These are phyloP conservation scores for Trichoderma koningiopsis DNA, from an alignment of 2,329 filamentous ascomycete genomes.

Conservation along the genomic window DNA sequence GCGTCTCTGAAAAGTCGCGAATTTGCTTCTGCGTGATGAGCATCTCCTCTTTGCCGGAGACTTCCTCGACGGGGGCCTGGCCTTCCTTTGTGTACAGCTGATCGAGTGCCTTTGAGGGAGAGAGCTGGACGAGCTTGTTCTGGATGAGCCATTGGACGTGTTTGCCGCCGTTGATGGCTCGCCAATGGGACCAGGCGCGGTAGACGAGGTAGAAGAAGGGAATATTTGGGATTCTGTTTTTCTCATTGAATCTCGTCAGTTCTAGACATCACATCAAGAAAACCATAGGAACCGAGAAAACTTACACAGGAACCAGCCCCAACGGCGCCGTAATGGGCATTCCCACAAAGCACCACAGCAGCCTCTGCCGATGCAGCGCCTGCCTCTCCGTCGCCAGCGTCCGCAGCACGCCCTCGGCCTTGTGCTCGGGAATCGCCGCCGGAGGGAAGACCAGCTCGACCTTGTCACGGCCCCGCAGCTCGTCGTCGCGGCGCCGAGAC, in stretches of 20 bases:
- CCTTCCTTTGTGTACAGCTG: slow-evolving; percentile 65
- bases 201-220: slow-evolving; percentile 97
- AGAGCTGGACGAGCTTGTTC: slow-evolving; percentile 67
- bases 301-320: slow-evolving; percentile 82
- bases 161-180: slow-evolving; percentile 79
- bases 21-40: slow-evolving; percentile 57
- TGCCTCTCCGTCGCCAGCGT: slow-evolving; percentile 79
- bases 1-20: slow-evolving; percentile 58
- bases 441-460: slow-evolving; percentile 78
- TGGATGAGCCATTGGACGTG: slow-evolving; percentile 81
- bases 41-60: slow-evolving; percentile 38
- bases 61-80: slow-evolving; percentile 25
- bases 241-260: neutral
- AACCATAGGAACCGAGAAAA: neutral
- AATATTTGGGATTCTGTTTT: slow-evolving; percentile 77
- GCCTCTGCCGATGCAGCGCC: slow-evolving; percentile 70
- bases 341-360: slow-evolving; percentile 79
- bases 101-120: slow-evolving; percentile 71
- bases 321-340: slow-evolving; percentile 85
- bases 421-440: slow-evolving; percentile 64
- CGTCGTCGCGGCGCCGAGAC: slow-evolving; percentile 63
- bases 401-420: slow-evolving; percentile 66
- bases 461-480: slow-evolving; percentile 62
- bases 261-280: neutral
- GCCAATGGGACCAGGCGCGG: slow-evolving; percentile 89